phyloP scores from a whole-genome alignment of 1,284 basidiomycete species.

The Entoloma clypeatum region DNA sequence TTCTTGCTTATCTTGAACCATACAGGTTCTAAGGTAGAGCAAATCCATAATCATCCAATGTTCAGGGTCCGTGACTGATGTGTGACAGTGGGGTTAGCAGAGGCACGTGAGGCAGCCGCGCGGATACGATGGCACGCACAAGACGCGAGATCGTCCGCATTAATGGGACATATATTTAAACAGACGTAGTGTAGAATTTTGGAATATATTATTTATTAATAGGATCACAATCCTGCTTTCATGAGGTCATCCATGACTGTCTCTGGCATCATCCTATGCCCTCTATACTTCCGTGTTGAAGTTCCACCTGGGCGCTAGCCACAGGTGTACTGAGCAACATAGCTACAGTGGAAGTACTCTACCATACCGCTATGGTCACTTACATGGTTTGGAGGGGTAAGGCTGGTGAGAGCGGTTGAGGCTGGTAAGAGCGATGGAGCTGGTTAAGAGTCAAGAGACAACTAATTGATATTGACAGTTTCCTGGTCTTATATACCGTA shows the following conservation, averaged over 20 bases:
- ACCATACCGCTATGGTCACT: too few species aligned
- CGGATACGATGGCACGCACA: background rate
- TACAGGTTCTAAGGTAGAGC: conserved; percentile 8
- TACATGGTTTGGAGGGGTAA: too few species aligned
- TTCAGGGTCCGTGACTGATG: conserved; percentile 2
- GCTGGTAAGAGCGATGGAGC: too few species aligned
- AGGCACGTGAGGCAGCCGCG: background rate
- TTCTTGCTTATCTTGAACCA: too few species aligned
- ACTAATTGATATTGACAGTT: too few species aligned
- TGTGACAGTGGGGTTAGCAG: background rate
- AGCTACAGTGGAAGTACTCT: too few species aligned
- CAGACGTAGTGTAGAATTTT: conserved; percentile 1
- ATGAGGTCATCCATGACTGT: conserved; percentile 9
- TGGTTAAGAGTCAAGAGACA: too few species aligned
- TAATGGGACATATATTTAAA: conserved; percentile 1
- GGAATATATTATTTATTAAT: background rate
- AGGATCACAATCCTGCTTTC: conserved; percentile 3
- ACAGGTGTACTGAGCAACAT: too few species aligned
- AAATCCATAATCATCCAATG: conserved; percentile 9
- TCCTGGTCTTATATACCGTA: too few species aligned
- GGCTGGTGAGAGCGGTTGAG: too few species aligned
- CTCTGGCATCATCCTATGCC: conserved; percentile 10
- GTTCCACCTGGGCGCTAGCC: too few species aligned
- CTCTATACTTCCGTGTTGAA: conserved; percentile 8
- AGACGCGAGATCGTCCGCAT: background rate